A percentile compares a stretch with the other conserved stretches of the same genome.
These are phyloP conservation scores for Cytospora schulzeri DNA, from an alignment of 2,329 filamentous ascomycete species.

Conservation along the genomic window DNA sequence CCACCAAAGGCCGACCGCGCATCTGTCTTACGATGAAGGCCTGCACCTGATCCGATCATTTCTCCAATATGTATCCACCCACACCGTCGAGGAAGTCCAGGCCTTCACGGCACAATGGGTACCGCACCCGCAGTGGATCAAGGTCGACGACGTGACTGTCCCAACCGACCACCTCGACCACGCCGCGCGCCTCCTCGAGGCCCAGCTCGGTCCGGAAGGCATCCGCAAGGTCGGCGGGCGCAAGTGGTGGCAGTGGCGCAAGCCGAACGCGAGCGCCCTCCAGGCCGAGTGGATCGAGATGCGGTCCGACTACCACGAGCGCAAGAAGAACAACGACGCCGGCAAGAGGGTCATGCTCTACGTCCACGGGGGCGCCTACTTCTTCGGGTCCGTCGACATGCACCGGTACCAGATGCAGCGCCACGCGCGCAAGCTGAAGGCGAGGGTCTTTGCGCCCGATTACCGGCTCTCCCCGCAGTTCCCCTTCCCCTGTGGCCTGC, in stretches of 20 bases:
- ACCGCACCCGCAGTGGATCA: constrained; percentile 85
- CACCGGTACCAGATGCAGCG: constrained; percentile 98
- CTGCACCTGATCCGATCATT: constrained; percentile 86
- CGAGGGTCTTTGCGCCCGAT: constrained; percentile 80
- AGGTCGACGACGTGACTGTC: constrained; percentile 70
- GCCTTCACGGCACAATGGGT: constrained; percentile 91
- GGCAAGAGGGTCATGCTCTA: constrained; percentile 86
- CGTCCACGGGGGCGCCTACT: constrained; percentile 92
- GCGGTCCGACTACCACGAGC: constrained; percentile 75
- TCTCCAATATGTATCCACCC: constrained; percentile 79
- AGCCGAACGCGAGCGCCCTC: constrained; percentile 60
- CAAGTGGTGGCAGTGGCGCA: constrained; percentile 89
- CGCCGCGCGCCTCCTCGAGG: constrained; percentile 67
- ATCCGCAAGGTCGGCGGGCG: constrained; percentile 76
- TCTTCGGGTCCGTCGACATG: constrained; percentile 92
- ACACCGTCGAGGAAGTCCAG: constrained; percentile 92
- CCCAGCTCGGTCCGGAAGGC: constrained; percentile 78
- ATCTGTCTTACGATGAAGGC: constrained; percentile 93
- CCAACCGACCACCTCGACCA: constrained; percentile 62
- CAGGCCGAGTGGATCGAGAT: constrained; percentile 97
- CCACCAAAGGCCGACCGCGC: constrained; percentile 79
- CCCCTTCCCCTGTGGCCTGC: constrained; percentile 89
- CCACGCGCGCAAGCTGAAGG: constrained; percentile 91
- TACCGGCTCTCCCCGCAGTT: constrained; percentile 93
- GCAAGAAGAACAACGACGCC: constrained; percentile 61